Evolutionary conservation across 2,329 filamentous ascomycete genomes (phyloP), one percentile per base, ranked within the genome.

Genomic region (Knoxdaviesia proteae): DNA sequence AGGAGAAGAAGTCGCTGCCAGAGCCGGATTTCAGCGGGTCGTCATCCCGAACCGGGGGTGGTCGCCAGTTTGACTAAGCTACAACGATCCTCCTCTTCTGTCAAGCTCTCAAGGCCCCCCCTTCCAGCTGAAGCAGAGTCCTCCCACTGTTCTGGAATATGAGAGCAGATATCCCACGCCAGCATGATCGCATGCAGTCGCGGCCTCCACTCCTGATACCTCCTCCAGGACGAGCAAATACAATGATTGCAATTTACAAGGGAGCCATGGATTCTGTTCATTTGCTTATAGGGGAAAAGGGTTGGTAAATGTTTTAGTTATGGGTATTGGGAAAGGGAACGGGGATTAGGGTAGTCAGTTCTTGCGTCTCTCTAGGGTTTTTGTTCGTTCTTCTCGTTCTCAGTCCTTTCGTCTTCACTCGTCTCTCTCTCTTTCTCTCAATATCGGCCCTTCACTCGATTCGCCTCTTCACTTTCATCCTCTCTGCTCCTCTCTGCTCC

Each of bases 1-100:
- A 90, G 63, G 83, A 88, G 43, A 80, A 79, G 63, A 84, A 84
- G 60, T 63, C 69, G 52, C 60, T 69, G 45, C 64, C 70, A 42
- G 74, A 80, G 51, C 69, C 68, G 41, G 73, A 78, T 57, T 77
- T 76, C 60, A 72, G 73, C 33, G 50, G 53, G 40, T 38, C 41
- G 33, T 46, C 43, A 10, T 38, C 40, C 31, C 39, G 40, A 32
- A 44, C 32, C 29, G 34, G 11, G 9, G 11, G 11, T 9, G 34
- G 34, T 9, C 34, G 34, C 9, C 3, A 36, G 20, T 20, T 20
- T 20, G 20, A 20, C 20, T 20, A 36, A 36, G 11, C 3, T 11
- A 36, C 34, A 36, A 36, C 34, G 8, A 9, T 9, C 9, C 3
- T 36, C 11, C 11, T 36, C 11, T 36, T 36, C 8, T 36, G 8